Conservation (phyloP, 352 stramenopile genomes). For the Pythium aristosporum region DNA sequence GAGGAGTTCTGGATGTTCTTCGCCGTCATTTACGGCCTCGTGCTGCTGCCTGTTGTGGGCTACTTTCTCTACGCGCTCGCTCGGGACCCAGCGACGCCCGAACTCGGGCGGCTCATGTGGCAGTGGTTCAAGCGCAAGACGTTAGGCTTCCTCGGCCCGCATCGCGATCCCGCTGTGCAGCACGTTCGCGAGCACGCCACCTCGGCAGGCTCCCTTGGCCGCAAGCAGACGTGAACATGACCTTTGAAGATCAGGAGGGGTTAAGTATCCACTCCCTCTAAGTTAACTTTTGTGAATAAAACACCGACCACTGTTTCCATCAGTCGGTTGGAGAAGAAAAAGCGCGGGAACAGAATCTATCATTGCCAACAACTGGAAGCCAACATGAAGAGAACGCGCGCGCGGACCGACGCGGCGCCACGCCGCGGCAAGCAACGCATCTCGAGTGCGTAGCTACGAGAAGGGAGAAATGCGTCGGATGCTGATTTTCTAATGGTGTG, state of each 20-base stretch:
- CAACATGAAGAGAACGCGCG: slow-evolving; percentile 25
- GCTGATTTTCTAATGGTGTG: not conserved
- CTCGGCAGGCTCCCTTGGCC: not conserved
- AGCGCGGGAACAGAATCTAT: slow-evolving; percentile 18
- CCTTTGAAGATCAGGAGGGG: slow-evolving; percentile 5
- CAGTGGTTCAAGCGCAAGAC: slow-evolving; percentile 32
- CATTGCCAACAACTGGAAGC: not conserved
- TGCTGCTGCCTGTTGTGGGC: slow-evolving; percentile 39
- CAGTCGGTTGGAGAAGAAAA: slow-evolving; percentile 7
- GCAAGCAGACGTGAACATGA: not conserved
- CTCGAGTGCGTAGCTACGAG: slow-evolving; percentile 8
- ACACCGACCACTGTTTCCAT: slow-evolving; percentile 9
- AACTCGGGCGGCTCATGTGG: slow-evolving; percentile 29
- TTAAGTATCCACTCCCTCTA: not conserved
- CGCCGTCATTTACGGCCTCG: slow-evolving; percentile 32
- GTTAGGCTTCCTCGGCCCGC: slow-evolving; percentile 26
- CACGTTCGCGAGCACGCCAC: slow-evolving; percentile 9
- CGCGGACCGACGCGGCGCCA: slow-evolving; percentile 6
- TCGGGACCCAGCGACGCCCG: slow-evolving; percentile 31
- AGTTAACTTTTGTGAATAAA: slow-evolving; percentile 21
- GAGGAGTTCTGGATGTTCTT: slow-evolving; percentile 49
- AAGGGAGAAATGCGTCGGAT: not conserved
- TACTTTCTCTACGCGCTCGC: slow-evolving; percentile 31
- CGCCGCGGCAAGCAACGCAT: slow-evolving; percentile 21
- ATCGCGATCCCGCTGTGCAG: slow-evolving; percentile 12